Base-by-base conservation (phyloP, 2,329 filamentous ascomycete genomes). In the Fusarium odoratissimum region DNA sequence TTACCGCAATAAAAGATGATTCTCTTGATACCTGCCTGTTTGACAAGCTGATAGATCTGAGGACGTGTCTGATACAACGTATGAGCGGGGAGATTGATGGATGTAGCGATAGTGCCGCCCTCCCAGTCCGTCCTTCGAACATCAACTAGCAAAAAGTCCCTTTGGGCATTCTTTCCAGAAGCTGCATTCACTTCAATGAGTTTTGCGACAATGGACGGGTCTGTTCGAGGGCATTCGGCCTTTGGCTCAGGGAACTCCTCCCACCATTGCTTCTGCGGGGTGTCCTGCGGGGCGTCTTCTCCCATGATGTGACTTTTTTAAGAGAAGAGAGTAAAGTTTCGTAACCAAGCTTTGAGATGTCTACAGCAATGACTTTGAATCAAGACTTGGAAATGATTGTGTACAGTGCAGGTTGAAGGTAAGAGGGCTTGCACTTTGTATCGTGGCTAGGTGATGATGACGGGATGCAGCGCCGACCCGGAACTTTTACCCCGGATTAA, bases 81-180 rank as follows among this genome's bases (percentile, higher is more conserved):
- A 60, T 90, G 87, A 13, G 88, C 87, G 1, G 88, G 87, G 19
- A 90, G 80, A 71, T 90, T 89, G 69, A 92, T 82, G 2, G 89
- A 90, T 5, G 85, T 86, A 13, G 81, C 80, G 60, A 92, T 87
- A 1, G 89, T 91, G 44, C 90, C 90, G 31, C 91, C 90, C 75
- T 85, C 84, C 81, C 85, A 86, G 72, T 90, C 88, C 7, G 80
- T 83, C 31, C 86, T 82, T 23, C 87, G 84, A n/a, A 89, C 84
- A 74, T 89, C 87, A 17, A 89, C 84, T 7, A 88, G 78, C 23
- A 88, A 77, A 51, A 87, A 86, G 12, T 82, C 77, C 31, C 79
- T 77, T 0, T 76, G 73, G 2, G 73, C 75, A 11, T 77, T 74
- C 19, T 76, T 60, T 0, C 64, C 79, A 6, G 78, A 75, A 23